phyloP scores from a whole-genome alignment of 176 grass and related monocot genomes.

The Triticum aestivum region IWGSC_CS_RefSeq_v2.1 NC_057798.1:424093351-424093850 shows the following conservation, averaged over 20 bases:
- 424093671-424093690: neutral
- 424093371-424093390: constrained; percentile 88
- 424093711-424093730: neutral
- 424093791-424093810: too few relatives aligned
- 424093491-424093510: constrained; percentile 78
- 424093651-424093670: neutral
- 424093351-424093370: constrained; percentile 53
- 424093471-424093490: constrained; percentile 95
- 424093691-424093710: neutral
- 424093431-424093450: constrained; percentile 73
- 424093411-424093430: constrained; percentile 86
- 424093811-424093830: neutral
- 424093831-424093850: neutral
- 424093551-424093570: neutral
- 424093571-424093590: constrained; percentile 1
- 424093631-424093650: neutral
- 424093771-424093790: too few relatives aligned
- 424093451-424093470: constrained; percentile 91
- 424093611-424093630: constrained; percentile 15
- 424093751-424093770: neutral
- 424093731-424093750: neutral
- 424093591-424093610: constrained; percentile 9
- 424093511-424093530: constrained; percentile 16
- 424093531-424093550: neutral
- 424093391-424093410: constrained; percentile 85